Evolutionary conservation across 306 rosid genomes (phyloP), one percentile per base, ranked within the genome.

Genomic region (Vigna mungo): DNA sequence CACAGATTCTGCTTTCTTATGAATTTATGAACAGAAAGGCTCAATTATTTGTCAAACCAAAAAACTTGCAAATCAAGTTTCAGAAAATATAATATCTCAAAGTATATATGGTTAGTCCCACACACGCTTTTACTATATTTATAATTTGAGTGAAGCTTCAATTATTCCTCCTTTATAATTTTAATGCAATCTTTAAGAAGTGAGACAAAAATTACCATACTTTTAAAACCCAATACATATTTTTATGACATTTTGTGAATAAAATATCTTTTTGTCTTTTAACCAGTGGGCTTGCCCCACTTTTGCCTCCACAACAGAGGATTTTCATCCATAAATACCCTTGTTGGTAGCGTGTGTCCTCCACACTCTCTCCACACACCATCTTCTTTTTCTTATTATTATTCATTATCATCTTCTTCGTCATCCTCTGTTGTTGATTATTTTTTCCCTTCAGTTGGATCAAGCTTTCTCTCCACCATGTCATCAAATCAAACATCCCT

Each of bases 311-410:
- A 68, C 59, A 73, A 37, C 41, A 39, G 56, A 54, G 66, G 18
- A 43, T 30, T 34, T 73, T 82, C 82, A 82, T 83, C 90, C 82
- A 89, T 95, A 92, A 92, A 90, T 92, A 89, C 84, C 87, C 86
- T 81, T 48, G 65, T 66, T 18, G 51, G 44, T 51, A 67, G 90
- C 91, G 95, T 86, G 98, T 95, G 98, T 89, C 83, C 72, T 81
- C 85, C 96, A 89, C 97, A 88, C 89, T 90, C 78, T 52, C 64
- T 55, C 84, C 82, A 66, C 54, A 75, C 5, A 71, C 66, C 55
- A 63, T 46, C 53, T 27, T 51, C 72, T 60, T 43, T 63, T 23
- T 23, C 37, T 7, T 53, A 5, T 55, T 53, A 78, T 8, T 81
- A 56, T 14, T 36, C 12, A 0, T 44, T 12, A 30, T 30, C 54